A percentile compares a stretch with the other conserved stretches of the same genome.
These are phyloP conservation scores for Pleurotus citrinopileatus DNA, from an alignment of 768 basidiomycete species.

Conservation along the genomic window DNA sequence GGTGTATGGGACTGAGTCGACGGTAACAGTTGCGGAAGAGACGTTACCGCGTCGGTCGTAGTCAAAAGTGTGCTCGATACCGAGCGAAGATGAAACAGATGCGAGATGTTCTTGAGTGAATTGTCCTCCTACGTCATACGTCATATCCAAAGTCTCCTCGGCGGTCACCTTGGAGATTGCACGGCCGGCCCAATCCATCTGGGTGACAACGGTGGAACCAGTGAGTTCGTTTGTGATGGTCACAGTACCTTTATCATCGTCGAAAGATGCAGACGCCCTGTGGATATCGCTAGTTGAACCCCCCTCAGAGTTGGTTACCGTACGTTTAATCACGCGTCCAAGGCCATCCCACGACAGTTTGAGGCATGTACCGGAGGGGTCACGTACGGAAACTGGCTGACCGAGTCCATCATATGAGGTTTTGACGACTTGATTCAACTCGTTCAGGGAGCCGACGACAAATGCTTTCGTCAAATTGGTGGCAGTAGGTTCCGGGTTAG, in stretches of 20 bases:
- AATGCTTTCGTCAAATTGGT: conserved; percentile 11
- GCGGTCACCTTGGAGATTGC: not conserved
- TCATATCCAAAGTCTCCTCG: not conserved
- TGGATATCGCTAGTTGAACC: not conserved
- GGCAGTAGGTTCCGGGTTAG: conserved; percentile 12
- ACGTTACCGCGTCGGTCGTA: conserved; percentile 5
- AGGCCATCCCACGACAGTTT: conserved; percentile 13
- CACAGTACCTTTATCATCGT: not conserved
- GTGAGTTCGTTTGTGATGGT: conserved; percentile 6
- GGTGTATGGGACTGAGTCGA: not conserved
- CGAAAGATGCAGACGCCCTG: not conserved
- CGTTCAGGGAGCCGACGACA: conserved; percentile 9
- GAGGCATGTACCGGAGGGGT: conserved; percentile 7
- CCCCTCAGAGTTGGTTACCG: not conserved
- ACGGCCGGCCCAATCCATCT: conserved; percentile 2
- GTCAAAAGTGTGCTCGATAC: not conserved
- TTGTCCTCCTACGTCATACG: not conserved
- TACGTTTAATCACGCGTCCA: not conserved
- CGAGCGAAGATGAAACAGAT: not conserved
- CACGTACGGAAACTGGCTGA: conserved; percentile 1
- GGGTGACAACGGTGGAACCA: not conserved
- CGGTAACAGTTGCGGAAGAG: not conserved
- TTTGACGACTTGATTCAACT: conserved; percentile 9
- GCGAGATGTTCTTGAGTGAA: conserved; percentile 1
- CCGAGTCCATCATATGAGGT: conserved; percentile 13